Evolutionary conservation across 768 basidiomycete species (phyloP).

Genomic region (Tephrocybe sp.): DNA sequence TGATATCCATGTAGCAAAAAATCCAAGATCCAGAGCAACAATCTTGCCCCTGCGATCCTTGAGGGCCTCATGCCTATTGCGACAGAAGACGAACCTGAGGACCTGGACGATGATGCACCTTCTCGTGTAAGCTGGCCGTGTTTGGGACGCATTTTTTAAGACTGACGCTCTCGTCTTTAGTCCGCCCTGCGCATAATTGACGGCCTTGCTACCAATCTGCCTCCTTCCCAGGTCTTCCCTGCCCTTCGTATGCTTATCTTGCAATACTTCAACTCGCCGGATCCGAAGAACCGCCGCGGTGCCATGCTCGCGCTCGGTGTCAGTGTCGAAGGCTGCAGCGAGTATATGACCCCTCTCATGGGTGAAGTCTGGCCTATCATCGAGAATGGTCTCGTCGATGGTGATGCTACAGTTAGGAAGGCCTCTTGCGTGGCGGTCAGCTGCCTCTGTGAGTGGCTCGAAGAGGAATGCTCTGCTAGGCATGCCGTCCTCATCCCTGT

Average conservation of each 20-base stretch:
- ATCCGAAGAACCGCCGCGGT: constrained; percentile 79
- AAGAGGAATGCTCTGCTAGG: constrained; percentile 84
- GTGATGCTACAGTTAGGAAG: constrained; percentile 83
- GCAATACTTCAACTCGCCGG: constrained; percentile 78
- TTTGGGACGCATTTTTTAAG: background rate
- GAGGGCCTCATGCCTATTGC: constrained; percentile 92
- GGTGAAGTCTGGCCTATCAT: constrained; percentile 90
- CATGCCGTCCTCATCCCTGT: constrained; percentile 87
- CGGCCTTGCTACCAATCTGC: constrained; percentile 85
- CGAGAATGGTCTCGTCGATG: constrained; percentile 82
- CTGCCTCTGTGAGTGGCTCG: constrained; percentile 96
- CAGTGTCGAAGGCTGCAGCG: constrained; percentile 94
- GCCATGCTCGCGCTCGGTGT: constrained; percentile 96
- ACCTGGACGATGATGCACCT: constrained; percentile 90
- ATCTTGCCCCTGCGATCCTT: constrained; percentile 81
- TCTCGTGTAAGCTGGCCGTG: constrained; percentile 62
- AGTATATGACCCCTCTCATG: constrained; percentile 95
- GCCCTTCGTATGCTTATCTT: constrained; percentile 79
- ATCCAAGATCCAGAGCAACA: constrained; percentile 84
- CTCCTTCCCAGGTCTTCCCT: constrained; percentile 95
- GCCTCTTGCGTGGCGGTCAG: constrained; percentile 95
- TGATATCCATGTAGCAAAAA: constrained; percentile 70
- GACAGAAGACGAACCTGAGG: constrained; percentile 90
- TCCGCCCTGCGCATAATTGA: constrained; percentile 95
- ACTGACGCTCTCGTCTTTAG: constrained; percentile 36